Percentiles rank a stretch among this genome's conserved stretches.
phyloP scores from a whole-genome alignment of 2,329 filamentous ascomycete species.

The Fusarium verticillioides region DNA sequence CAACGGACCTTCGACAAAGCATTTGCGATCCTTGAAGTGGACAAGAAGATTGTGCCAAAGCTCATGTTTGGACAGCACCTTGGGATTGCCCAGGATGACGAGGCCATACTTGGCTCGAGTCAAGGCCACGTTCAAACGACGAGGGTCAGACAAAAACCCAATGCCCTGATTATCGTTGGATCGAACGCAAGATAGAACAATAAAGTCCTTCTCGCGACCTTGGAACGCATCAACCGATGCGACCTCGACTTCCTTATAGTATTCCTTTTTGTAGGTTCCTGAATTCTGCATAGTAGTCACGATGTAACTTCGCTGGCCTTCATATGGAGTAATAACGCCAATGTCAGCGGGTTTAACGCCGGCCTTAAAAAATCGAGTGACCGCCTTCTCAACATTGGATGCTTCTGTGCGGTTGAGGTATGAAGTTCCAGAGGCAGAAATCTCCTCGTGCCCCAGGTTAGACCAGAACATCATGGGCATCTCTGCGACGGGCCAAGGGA shows the following conservation, averaged over 20 bases:
- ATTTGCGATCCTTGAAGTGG: conserved; percentile 97
- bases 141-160: conserved; percentile 96
- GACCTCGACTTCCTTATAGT: conserved; percentile 98
- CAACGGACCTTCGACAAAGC: conserved; percentile 92
- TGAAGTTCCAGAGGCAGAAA: conserved; percentile 95
- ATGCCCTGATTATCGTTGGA: conserved; percentile 99
- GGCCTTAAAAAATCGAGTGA: conserved; percentile 98
- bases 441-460: conserved; percentile 96
- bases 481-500: conserved; percentile 94
- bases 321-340: conserved; percentile 98
- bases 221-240: conserved; percentile 99
- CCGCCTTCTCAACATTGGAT: conserved; percentile 97
- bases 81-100: conserved; percentile 96
- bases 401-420: conserved; percentile 98
- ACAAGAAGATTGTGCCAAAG: conserved; percentile 95
- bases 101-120: conserved; percentile 97
- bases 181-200: conserved; percentile 95
- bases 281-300: conserved; percentile 99
- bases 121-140: conserved; percentile 95
- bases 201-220: conserved; percentile 98
- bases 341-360: conserved; percentile 94
- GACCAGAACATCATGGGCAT: conserved; percentile 99
- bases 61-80: conserved; percentile 96
- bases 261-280: conserved; percentile 97
- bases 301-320: conserved; percentile 97